Base-by-base conservation (phyloP, 208 protist genomes). In the Acanthamoeba quina region DNA sequence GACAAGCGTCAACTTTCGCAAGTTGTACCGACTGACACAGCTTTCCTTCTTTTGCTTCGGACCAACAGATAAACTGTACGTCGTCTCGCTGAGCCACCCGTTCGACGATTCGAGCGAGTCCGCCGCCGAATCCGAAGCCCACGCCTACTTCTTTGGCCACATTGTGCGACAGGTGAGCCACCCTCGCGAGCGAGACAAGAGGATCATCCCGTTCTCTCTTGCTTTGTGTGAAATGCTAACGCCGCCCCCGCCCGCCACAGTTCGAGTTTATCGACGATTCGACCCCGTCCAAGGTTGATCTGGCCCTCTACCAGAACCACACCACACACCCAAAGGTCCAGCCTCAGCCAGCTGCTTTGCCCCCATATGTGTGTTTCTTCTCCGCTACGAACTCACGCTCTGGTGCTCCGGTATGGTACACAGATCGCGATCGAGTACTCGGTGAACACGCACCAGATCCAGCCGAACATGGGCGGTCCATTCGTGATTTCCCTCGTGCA, bases 251-350 rank as follows among this genome's bases (percentile, higher is more conserved):
- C 7, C 68, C 68, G n/a, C 17, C 29, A 54, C 72, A 80, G 72
- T 80, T 80, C 37, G 72, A 80, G 44, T 80, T 80, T 37, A 80
- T 80, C 21, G 72, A 80, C 44, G 72, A 80, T 11, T 80, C 72
- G 17, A 80, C 72, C 2, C 72, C 72, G 0, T 80, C 72, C 0
- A 80, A 80, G 44, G 41, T 24, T 34, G 37, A 80, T 26, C 6
- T 80, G 44, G 34, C 72, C 11, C 72, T 80, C 72, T 80, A 80
- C 21, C 72, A 80, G 37, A 80, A 80, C 44, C 72, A 80, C 44
- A 80, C 72, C 31, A 80, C 72, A 34, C 72, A 80, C 15, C 72
- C 72, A 7, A 80, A 80, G 72, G 72, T 49, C 41, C 15, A 47
- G 29, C 19, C 15, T 1, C 4, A n/a, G 15, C 19, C 4, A 37